phyloP scores from a whole-genome alignment of 2,329 filamentous ascomycete species.

The Colletotrichum sp. region DNA sequence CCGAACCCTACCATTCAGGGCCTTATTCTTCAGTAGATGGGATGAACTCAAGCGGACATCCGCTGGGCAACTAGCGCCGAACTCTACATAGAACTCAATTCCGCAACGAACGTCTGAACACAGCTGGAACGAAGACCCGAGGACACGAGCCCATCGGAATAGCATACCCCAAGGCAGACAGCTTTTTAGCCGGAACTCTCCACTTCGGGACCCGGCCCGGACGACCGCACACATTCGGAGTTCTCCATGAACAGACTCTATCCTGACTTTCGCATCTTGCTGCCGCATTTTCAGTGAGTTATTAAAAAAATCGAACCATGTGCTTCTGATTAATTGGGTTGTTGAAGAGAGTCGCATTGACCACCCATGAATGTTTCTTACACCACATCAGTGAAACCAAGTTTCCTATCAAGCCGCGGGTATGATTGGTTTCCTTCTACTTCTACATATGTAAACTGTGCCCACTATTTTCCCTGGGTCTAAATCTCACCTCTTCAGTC shows the following conservation, averaged over 20 bases:
- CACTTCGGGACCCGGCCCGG: not conserved
- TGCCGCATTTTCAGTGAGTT: not conserved
- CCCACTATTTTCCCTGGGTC: not conserved
- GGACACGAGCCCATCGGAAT: not conserved
- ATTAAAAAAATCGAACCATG: not conserved
- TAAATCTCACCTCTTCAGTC: not conserved
- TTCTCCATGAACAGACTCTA: not conserved
- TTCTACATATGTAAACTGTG: not conserved
- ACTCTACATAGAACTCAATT: not conserved
- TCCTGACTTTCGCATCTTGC: not conserved
- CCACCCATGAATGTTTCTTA: not conserved
- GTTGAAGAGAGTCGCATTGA: not conserved
- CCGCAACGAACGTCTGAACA: not conserved
- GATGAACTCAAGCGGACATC: not conserved
- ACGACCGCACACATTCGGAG: not conserved
- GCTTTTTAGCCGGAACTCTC: not conserved
- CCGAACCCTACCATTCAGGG: not conserved
- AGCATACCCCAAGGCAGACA: not conserved
- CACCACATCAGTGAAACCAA: not conserved
- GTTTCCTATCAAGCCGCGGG: not conserved
- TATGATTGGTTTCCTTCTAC: not conserved
- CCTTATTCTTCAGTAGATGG: not conserved
- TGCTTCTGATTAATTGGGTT: not conserved
- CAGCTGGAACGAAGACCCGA: not conserved
- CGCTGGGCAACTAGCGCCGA: not conserved